Percentiles rank a stretch among this genome's conserved stretches.
Evolutionary conservation across 192 early-diverging fungal species (phyloP).

Genomic region (Backusella psychrophila): DNA sequence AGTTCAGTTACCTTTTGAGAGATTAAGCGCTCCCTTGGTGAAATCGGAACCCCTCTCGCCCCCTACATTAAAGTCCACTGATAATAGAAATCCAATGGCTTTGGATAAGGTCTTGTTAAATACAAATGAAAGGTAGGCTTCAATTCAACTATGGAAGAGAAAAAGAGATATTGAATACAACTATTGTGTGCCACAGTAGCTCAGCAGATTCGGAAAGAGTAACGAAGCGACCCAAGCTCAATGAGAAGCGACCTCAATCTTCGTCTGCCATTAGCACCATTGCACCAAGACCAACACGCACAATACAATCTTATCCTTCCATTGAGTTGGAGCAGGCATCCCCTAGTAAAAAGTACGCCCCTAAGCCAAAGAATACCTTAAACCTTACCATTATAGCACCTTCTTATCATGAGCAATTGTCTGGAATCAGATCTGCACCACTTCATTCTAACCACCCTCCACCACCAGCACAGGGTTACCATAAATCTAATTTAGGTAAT

Average conservation of each 20-base stretch:
- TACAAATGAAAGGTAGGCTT: slow-evolving; percentile 5
- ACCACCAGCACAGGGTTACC: not conserved
- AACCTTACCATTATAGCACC: slow-evolving; percentile 18
- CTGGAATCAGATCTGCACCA: slow-evolving; percentile 12
- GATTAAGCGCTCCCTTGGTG: slow-evolving; percentile 10
- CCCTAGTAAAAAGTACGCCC: not conserved
- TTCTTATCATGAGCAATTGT: slow-evolving; percentile 10
- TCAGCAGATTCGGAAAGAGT: not conserved
- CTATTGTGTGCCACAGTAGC: not conserved
- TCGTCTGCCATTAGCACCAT: slow-evolving; percentile 4
- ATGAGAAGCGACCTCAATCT: slow-evolving; percentile 12
- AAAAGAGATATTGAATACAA: not conserved
- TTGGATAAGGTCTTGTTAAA: slow-evolving; percentile 28
- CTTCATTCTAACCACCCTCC: slow-evolving; percentile 5
- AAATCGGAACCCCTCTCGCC: slow-evolving; percentile 25
- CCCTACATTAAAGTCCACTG: not conserved
- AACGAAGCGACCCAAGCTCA: not conserved
- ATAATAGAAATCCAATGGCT: slow-evolving; percentile 28
- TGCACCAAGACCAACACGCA: not conserved
- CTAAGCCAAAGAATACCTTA: slow-evolving; percentile 22
- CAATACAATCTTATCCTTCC: slow-evolving; percentile 12
- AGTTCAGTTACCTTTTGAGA: slow-evolving; percentile 8
- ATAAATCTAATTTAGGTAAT: slow-evolving; percentile 13
- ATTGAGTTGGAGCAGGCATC: not conserved
- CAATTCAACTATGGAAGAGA: not conserved